phyloP scores from a whole-genome alignment of 2,329 filamentous ascomycete species.

The Scleromitrula shiraiana region DNA sequence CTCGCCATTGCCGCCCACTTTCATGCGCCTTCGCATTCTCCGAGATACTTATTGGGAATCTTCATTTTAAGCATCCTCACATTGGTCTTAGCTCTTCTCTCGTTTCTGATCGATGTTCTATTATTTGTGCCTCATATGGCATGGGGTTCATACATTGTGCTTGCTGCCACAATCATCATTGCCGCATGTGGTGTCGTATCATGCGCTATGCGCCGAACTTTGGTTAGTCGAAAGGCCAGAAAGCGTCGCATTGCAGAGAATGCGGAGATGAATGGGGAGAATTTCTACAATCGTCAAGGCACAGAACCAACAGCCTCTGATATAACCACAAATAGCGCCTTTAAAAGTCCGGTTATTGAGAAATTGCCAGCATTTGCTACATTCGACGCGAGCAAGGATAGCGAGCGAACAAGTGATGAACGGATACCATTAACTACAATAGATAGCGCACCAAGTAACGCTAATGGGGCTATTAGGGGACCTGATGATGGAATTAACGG shows the following conservation, averaged over 20 bases:
- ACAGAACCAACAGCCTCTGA: constrained; percentile 29
- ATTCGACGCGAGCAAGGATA: constrained; percentile 49
- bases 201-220: constrained; percentile 87
- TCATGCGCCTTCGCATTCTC: constrained; percentile 80
- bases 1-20: constrained; percentile 77
- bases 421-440: constrained; percentile 58
- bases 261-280: constrained; percentile 93
- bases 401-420: constrained; percentile 58
- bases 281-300: constrained; percentile 68
- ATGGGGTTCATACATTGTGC: constrained; percentile 91
- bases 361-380: constrained; percentile 50
- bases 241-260: constrained; percentile 89
- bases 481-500: constrained; percentile 16
- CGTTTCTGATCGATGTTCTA: constrained; percentile 88
- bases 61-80: constrained; percentile 83
- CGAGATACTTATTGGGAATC: constrained; percentile 75
- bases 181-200: constrained; percentile 75
- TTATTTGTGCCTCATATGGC: constrained; percentile 89
- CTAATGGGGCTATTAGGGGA: constrained; percentile 18
- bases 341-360: constrained; percentile 46
- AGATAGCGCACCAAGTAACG: constrained; percentile 38
- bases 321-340: constrained; percentile 45
- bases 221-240: constrained; percentile 87
- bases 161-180: constrained; percentile 81
- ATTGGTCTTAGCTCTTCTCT: constrained; percentile 72